Evolutionary conservation across 257 asterid genomes (phyloP).

Genomic region (Petunia axillaris): DNA sequence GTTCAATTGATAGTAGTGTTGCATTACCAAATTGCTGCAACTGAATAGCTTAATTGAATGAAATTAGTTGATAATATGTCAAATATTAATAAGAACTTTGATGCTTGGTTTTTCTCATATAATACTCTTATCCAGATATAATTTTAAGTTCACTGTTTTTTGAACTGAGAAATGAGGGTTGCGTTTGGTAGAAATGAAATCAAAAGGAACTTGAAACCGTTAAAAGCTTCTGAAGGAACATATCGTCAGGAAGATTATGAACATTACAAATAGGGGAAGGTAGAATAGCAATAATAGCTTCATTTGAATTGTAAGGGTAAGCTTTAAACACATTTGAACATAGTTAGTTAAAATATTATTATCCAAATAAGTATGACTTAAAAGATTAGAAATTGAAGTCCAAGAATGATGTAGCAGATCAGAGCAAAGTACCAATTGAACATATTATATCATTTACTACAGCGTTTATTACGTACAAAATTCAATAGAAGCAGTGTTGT

Average conservation of each 20-base stretch:
- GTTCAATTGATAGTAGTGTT: too few species aligned
- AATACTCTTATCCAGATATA: too few species aligned
- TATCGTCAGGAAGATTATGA: neutral
- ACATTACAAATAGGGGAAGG: constrained; percentile 19
- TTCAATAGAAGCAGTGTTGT: too few species aligned
- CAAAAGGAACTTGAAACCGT: constrained; percentile 23
- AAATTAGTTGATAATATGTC: too few species aligned
- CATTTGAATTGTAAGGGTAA: constrained; percentile 19
- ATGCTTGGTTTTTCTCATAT: too few species aligned
- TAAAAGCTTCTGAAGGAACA: constrained; percentile 26
- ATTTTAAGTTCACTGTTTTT: neutral
- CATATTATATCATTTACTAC: too few species aligned
- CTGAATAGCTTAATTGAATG: too few species aligned
- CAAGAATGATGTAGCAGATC: constrained; percentile 36
- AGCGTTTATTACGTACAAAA: too few species aligned
- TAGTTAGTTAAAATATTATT: neutral
- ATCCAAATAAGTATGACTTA: neutral
- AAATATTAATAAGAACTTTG: too few species aligned
- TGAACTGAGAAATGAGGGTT: constrained; percentile 38
- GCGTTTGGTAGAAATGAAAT: constrained; percentile 33
- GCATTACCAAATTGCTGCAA: too few species aligned
- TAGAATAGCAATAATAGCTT: constrained; percentile 35
- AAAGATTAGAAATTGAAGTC: constrained; percentile 25
- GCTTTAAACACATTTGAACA: constrained; percentile 8
- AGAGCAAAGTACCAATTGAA: constrained; percentile 27